Conservation (phyloP, 2,329 filamentous ascomycete species). For the Parafenestella ontariensis region DNA sequence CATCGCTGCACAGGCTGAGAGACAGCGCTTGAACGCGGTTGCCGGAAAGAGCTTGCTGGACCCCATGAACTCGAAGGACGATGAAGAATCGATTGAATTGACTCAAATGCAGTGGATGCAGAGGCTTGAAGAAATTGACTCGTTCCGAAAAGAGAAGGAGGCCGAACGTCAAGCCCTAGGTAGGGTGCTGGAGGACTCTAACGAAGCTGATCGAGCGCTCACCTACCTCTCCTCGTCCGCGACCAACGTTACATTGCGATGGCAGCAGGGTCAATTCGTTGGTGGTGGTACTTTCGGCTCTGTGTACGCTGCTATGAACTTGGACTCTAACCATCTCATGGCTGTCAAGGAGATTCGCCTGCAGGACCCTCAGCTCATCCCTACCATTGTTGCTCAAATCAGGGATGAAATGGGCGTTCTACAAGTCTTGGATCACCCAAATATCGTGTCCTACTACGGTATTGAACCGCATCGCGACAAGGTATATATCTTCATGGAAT, state of each 20-base stretch:
- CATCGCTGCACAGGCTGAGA: conserved; percentile 91
- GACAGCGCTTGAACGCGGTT: conserved; percentile 82
- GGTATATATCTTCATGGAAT: conserved; percentile 99
- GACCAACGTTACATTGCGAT: conserved; percentile 92
- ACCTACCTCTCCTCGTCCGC: conserved; percentile 93
- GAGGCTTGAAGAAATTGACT: conserved; percentile 78
- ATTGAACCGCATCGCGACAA: conserved; percentile 98
- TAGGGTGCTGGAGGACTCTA: conserved; percentile 89
- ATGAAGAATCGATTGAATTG: conserved; percentile 81
- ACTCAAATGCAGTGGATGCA: conserved; percentile 78
- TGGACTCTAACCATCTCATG: conserved; percentile 96
- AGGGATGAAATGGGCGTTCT: conserved; percentile 96
- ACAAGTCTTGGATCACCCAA: conserved; percentile 94
- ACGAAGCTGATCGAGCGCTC: conserved; percentile 93
- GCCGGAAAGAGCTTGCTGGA: conserved; percentile 80
- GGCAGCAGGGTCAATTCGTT: conserved; percentile 99
- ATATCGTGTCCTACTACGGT: conserved; percentile 96
- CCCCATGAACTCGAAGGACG: conserved; percentile 74
- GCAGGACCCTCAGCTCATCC: conserved; percentile 95
- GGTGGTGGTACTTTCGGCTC: conserved; percentile 97
- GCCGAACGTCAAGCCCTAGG: conserved; percentile 87
- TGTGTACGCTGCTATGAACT: conserved; percentile 95
- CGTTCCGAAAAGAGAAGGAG: conserved; percentile 77
- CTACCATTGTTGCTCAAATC: conserved; percentile 91
- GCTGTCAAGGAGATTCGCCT: conserved; percentile 98